Evolutionary conservation across 1,139 yeast species (phyloP), one percentile per base, ranked within the genome.

Genomic region (Scheffersomyces quercinus): DNA sequence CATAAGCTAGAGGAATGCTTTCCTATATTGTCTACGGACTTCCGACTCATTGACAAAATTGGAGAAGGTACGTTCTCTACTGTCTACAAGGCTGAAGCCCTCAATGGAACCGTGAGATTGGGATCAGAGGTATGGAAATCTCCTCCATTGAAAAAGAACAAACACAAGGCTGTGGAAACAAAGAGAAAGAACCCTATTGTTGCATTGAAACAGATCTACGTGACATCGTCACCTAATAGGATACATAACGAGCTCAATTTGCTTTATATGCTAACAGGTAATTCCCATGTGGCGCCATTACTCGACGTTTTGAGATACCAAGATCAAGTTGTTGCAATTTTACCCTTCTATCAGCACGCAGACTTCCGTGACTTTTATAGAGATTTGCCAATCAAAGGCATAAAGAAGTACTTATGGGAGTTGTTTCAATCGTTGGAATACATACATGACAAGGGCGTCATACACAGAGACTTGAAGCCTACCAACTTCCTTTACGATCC

Each of bases 1-100:
- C 73, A 71, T 38, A 71, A 73, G 44, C 73, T 91, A 29, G 83
- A 81, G 49, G 73, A 70, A 36, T 74, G 84, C 30, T 89, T 91
- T 58, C 84, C 84, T 3, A 77, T 77, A 0, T 70, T 91, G 37
- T 67, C 81, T 1, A 67, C 71, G 28, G 77, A 81, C 39, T 91
- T 86, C 58, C 72, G 82, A 35, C 68, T 93, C 20, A 67, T 88
- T 30, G 95, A 88, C 55, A 88, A 91, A 60, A 88, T 91, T 51
- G 99, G 99, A 10, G 97, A 91, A 62, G 97, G 98, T 24, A 90
- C 98, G 0, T 90, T 90, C 58, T 87, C 96, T 16, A 81, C 90
- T 1, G 97, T 93, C 4, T 93, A 89, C 72, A 86, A 86, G 59
- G 97, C 98, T 0, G 83, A 83, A 48, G 96, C 91, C 44, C 60